Conservation (phyloP, 441 rosid species). For the Erysimum pusillum region DNA sequence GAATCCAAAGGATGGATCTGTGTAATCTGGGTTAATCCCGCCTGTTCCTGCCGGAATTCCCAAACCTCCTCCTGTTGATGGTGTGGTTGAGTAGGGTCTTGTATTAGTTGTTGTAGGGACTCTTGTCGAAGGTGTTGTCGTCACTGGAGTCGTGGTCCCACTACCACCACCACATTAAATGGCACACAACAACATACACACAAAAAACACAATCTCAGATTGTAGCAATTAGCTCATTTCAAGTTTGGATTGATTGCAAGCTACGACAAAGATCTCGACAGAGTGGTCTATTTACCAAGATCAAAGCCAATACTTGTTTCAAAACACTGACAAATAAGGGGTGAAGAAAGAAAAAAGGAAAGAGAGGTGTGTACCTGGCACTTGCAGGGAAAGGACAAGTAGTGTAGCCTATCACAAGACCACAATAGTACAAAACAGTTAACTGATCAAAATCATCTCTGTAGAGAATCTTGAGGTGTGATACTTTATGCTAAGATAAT, state of each 20-base stretch:
- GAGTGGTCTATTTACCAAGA: not conserved
- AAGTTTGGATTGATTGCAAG: not conserved
- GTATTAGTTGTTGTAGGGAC: conserved; percentile 50
- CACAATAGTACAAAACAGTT: conserved; percentile 37
- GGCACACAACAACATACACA: conserved; percentile 5
- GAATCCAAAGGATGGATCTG: conserved; percentile 54
- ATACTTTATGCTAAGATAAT: conserved; percentile 28
- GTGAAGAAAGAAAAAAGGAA: not conserved
- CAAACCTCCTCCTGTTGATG: conserved; percentile 69
- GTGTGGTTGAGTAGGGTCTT: conserved; percentile 63
- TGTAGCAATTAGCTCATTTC: not conserved
- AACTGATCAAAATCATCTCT: not conserved
- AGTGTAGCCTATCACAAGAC: conserved; percentile 46
- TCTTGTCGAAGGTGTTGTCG: conserved; percentile 50
- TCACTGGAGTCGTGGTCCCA: conserved; percentile 60
- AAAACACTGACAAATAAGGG: not conserved
- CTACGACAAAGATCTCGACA: conserved; percentile 4
- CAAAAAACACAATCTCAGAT: conserved; percentile 24
- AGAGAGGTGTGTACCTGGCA: conserved; percentile 48
- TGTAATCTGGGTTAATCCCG: conserved; percentile 72
- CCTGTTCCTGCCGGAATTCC: conserved; percentile 61
- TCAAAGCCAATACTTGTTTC: conserved; percentile 22
- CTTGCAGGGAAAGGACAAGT: conserved; percentile 62
- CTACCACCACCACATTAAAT: conserved; percentile 54
- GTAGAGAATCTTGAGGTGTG: conserved; percentile 36